Evolutionary conservation across 2,329 filamentous ascomycete genomes (phyloP).

Genomic region (Pyricularia grisea): DNA sequence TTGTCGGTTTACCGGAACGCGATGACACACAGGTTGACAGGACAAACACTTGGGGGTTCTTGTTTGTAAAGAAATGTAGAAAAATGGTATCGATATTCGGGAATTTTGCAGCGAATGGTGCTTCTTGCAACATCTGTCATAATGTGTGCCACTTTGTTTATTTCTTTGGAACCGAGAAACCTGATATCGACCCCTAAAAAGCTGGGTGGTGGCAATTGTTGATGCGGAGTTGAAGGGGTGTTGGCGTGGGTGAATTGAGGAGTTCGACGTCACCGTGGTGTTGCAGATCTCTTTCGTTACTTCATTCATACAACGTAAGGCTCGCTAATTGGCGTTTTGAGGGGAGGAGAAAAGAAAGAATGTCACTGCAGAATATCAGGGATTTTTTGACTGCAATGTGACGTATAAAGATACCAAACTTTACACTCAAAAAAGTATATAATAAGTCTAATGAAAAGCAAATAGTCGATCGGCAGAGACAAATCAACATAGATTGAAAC

Average conservation of each 20-base stretch:
- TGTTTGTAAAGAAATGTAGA: not conserved
- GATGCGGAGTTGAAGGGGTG: not conserved
- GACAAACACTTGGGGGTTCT: not conserved
- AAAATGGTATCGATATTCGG: not conserved
- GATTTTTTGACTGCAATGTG: not conserved
- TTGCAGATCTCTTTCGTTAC: not conserved
- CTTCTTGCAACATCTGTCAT: not conserved
- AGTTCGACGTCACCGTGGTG: not conserved
- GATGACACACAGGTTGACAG: too few relatives aligned
- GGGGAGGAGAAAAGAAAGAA: not conserved
- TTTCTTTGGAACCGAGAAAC: not conserved
- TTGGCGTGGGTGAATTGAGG: not conserved
- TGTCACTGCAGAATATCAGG: not conserved
- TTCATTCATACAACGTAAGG: not conserved
- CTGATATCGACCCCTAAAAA: not conserved
- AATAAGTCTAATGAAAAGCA: not conserved
- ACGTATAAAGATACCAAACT: not conserved
- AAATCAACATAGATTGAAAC: not conserved
- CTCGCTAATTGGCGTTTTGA: not conserved
- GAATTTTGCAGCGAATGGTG: too few relatives aligned
- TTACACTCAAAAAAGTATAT: not conserved
- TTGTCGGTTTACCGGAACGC: not conserved
- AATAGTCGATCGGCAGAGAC: not conserved
- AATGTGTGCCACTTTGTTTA: not conserved
- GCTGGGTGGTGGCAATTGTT: not conserved